These are phyloP conservation scores for Claviceps maximensis DNA, from an alignment of 2,329 filamentous ascomycete genomes.

Conservation along the genomic window DNA sequence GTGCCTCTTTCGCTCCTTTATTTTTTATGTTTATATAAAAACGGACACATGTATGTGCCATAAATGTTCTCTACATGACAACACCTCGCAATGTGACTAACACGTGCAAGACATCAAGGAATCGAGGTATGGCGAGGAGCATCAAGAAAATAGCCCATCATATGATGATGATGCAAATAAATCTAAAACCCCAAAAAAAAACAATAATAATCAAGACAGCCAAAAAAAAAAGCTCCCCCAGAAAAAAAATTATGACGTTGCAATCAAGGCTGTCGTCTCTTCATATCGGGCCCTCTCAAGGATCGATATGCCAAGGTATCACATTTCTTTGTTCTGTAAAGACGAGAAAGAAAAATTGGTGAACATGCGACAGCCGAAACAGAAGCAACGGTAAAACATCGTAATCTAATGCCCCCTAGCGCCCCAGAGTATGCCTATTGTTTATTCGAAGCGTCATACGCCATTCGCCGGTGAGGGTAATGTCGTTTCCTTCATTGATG, in stretches of 20 bases:
- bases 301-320: constrained; percentile 13
- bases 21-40: no score
- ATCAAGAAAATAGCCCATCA: background rate
- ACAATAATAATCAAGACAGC: background rate
- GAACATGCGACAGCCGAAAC: constrained; percentile 1
- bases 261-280: constrained; percentile 2
- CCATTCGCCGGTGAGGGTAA: constrained; percentile 26
- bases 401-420: constrained; percentile 21
- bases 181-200: background rate
- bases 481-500: constrained; percentile 20
- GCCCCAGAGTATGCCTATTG: constrained; percentile 24
- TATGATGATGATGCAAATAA: background rate
- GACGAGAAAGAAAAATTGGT: background rate
- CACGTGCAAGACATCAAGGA: background rate
- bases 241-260: background rate
- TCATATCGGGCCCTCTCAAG: constrained; percentile 5
- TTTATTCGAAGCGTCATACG: constrained; percentile 17
- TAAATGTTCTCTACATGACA: background rate
- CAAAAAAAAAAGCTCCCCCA: background rate
- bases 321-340: background rate
- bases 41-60: no score
- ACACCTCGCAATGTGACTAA: background rate
- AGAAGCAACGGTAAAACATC: constrained; percentile 17
- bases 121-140: background rate
- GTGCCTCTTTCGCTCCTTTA: no score